Conservation (phyloP, 495 filamentous ascomycete species). For the Lindgomyces ingoldianus region DNA sequence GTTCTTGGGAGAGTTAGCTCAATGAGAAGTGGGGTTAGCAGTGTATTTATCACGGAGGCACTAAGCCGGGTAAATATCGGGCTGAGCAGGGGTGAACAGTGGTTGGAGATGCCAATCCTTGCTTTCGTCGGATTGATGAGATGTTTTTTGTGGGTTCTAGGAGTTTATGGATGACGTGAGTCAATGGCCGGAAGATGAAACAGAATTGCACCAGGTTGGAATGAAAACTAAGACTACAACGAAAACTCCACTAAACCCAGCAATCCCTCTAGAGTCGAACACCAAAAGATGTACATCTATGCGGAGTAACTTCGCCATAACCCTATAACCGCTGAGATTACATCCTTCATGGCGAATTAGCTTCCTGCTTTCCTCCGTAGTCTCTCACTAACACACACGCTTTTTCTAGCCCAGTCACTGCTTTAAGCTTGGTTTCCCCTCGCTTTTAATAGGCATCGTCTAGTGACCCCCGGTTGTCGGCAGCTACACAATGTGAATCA, state of each 20-base stretch:
- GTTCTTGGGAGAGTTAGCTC: not conserved
- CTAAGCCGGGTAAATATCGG: conserved; percentile 4
- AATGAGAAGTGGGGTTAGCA: not conserved
- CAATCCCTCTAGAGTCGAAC: too few species aligned
- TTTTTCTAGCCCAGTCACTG: not conserved
- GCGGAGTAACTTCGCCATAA: too few species aligned
- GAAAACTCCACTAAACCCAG: too few species aligned
- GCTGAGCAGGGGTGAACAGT: not conserved
- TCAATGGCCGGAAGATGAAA: not conserved
- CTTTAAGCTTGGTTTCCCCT: conserved; percentile 25
- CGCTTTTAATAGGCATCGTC: not conserved
- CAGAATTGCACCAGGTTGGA: too few species aligned
- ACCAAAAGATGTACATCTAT: too few species aligned
- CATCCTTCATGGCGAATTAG: too few species aligned
- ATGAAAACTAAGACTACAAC: too few species aligned
- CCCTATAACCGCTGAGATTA: not conserved
- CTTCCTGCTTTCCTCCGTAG: too few species aligned
- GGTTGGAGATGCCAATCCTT: not conserved
- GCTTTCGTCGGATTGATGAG: too few species aligned
- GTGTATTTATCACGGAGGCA: not conserved
- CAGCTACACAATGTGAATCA: conserved; percentile 40
- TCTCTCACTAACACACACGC: not conserved
- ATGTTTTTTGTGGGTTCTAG: too few species aligned
- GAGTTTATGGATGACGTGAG: too few species aligned
- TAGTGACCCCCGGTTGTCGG: conserved; percentile 67